Percentiles rank a stretch among this genome's conserved stretches.
These are phyloP conservation scores for Peronospora belbahrii DNA, from an alignment of 352 stramenopile genomes.

Conservation along the genomic window DNA sequence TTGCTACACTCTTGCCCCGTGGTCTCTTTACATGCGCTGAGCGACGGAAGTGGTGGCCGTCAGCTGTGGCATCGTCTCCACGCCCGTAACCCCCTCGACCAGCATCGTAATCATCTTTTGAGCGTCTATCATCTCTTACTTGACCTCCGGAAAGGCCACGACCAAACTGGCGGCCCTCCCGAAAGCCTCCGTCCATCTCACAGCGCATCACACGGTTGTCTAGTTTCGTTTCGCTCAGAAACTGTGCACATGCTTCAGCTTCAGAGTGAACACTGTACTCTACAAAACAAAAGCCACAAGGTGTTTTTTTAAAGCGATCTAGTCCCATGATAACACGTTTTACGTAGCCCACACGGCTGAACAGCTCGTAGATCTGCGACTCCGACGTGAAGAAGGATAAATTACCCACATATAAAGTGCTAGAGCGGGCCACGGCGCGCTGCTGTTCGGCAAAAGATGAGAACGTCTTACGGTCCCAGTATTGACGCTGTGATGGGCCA, in stretches of 20 bases:
- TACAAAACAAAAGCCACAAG: conserved; percentile 97
- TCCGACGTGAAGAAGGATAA: conserved; percentile 95
- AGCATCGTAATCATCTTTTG: conserved; percentile 81
- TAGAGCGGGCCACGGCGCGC: conserved; percentile 82
- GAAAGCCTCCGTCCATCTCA: conserved; percentile 85
- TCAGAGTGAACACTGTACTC: conserved; percentile 80
- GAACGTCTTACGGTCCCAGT: conserved; percentile 94
- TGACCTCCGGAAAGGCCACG: conserved; percentile 75
- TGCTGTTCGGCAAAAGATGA: conserved; percentile 89
- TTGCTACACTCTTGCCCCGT: conserved; percentile 39
- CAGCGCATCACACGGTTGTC: conserved; percentile 84
- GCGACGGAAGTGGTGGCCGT: conserved; percentile 68
- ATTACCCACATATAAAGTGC: conserved; percentile 96
- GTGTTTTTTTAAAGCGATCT: conserved; percentile 92
- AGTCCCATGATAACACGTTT: conserved; percentile 93
- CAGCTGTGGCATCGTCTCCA: conserved; percentile 40
- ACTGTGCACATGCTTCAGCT: conserved; percentile 69
- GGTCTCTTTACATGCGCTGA: conserved; percentile 44
- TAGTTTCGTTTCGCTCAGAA: conserved; percentile 82
- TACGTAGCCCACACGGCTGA: conserved; percentile 90
- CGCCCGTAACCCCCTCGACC: conserved; percentile 72
- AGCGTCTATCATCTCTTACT: conserved; percentile 77
- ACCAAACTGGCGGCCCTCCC: conserved; percentile 81
- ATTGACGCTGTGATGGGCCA: conserved; percentile 69
- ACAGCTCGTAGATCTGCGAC: conserved; percentile 92